These are phyloP conservation scores for Ceratocystis eucalypticola DNA, from an alignment of 2,329 filamentous ascomycete species.

Conservation along the genomic window DNA sequence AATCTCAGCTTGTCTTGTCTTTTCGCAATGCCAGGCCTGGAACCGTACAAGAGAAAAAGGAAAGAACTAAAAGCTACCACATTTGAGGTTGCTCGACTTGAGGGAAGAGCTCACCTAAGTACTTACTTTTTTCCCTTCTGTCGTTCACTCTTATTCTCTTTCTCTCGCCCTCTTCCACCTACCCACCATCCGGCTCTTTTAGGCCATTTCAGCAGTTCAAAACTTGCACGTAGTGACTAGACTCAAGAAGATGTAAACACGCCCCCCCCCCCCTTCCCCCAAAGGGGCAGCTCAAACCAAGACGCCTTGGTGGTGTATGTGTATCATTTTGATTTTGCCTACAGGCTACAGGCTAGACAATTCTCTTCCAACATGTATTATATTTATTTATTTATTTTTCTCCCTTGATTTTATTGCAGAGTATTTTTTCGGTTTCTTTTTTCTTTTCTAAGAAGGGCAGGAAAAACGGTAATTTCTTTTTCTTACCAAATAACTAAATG, in stretches of 20 bases:
- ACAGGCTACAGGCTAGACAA: background rate
- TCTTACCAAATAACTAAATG: background rate
- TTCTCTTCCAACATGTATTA: too few relatives aligned
- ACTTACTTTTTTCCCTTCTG: background rate
- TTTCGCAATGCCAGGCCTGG: background rate
- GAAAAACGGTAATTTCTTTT: background rate
- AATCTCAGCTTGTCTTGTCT: background rate
- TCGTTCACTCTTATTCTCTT: background rate
- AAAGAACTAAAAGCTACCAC: background rate
- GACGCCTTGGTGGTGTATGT: background rate
- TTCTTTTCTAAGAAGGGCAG: background rate
- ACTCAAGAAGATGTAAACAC: background rate
- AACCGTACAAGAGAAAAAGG: background rate
- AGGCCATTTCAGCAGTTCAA: background rate
- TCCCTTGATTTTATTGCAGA: background rate
- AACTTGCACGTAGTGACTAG: background rate
- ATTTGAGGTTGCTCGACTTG: background rate
- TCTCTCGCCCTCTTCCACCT: background rate
- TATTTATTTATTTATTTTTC: background rate
- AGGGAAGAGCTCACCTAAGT: conserved; percentile 1
- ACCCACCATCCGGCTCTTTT: background rate
- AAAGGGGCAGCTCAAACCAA: background rate
- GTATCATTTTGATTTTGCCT: background rate
- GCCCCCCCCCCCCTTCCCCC: background rate
- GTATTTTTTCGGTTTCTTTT: background rate